Evolutionary conservation across 2,329 filamentous ascomycete genomes (phyloP).

Genomic region (Fusarium poae): DNA sequence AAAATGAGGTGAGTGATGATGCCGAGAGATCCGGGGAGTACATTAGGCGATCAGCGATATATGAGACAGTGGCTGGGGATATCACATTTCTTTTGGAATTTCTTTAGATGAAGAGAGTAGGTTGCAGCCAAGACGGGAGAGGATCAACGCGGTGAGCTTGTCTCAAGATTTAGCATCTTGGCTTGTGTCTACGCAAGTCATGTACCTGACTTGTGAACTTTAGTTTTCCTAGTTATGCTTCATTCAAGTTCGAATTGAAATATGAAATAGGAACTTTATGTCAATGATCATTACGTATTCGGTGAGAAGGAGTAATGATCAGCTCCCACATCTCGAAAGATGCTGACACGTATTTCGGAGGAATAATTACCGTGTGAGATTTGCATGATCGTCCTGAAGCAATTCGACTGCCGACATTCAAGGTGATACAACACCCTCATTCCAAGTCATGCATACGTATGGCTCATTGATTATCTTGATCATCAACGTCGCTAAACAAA

Average conservation of each 20-base stretch:
- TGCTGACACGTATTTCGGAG: slow-evolving; percentile 23
- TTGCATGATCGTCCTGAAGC: slow-evolving; percentile 28
- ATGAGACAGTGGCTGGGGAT: slow-evolving; percentile 20
- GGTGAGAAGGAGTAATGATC: slow-evolving; percentile 21
- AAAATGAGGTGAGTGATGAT: slow-evolving; percentile 13
- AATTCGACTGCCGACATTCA: slow-evolving; percentile 28
- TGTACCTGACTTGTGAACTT: slow-evolving; percentile 13
- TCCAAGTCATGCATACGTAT: background rate
- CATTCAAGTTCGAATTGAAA: slow-evolving; percentile 3
- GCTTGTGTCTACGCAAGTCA: slow-evolving; percentile 14
- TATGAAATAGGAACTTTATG: background rate
- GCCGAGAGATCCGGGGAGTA: slow-evolving; percentile 40
- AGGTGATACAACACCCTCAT: slow-evolving; percentile 7
- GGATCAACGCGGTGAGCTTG: slow-evolving; percentile 27
- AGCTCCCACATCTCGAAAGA: slow-evolving; percentile 5
- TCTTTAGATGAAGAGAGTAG: slow-evolving; percentile 10
- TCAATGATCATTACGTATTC: slow-evolving; percentile 1
- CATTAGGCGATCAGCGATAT: slow-evolving; percentile 27
- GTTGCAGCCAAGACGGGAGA: slow-evolving; percentile 41
- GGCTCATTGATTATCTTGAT: slow-evolving; percentile 39
- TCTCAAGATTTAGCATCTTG: slow-evolving; percentile 2
- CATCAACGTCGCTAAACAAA: slow-evolving; percentile 21
- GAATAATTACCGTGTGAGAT: slow-evolving; percentile 27
- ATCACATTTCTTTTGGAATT: slow-evolving; percentile 19
- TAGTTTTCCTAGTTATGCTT: slow-evolving; percentile 2